These are phyloP conservation scores for Podosphaera leucotricha DNA, from an alignment of 2,329 filamentous ascomycete species.

Conservation along the genomic window DNA sequence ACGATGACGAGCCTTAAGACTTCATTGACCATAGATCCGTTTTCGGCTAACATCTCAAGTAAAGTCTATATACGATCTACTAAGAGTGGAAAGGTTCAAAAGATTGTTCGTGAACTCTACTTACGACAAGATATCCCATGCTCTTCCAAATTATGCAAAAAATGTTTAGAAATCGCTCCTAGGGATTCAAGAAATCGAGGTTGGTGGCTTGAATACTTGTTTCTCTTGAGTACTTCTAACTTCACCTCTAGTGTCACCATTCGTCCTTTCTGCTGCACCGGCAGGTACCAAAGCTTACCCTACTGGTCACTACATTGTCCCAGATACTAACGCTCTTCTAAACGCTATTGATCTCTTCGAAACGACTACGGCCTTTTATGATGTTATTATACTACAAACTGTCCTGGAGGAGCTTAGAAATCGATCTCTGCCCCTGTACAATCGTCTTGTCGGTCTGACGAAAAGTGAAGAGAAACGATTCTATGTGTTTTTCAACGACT, in stretches of 20 bases:
- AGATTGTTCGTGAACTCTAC: constrained; percentile 93
- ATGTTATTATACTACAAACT: constrained; percentile 90
- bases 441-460: constrained; percentile 69
- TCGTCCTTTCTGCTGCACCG: constrained; percentile 73
- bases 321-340: constrained; percentile 86
- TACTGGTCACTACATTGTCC: constrained; percentile 78
- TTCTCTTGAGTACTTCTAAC: background rate
- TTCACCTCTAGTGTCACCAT: constrained; percentile 39
- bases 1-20: constrained; percentile 43
- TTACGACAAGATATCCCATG: constrained; percentile 91
- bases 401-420: constrained; percentile 93
- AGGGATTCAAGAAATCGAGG: constrained; percentile 56
- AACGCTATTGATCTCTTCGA: constrained; percentile 97
- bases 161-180: constrained; percentile 52
- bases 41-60: constrained; percentile 60
- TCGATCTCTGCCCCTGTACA: constrained; percentile 81
- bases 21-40: constrained; percentile 25
- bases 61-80: constrained; percentile 92
- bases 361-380: constrained; percentile 73
- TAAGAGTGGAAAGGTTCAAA: constrained; percentile 90
- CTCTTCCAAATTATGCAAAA: constrained; percentile 67
- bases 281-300: constrained; percentile 63
- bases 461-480: constrained; percentile 95
- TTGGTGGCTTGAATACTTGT: constrained; percentile 18
- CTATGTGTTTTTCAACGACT: constrained; percentile 98